phyloP scores from a whole-genome alignment of 2,329 filamentous ascomycete genomes.

The Aspergillus oerlinghausenensis region DNA sequence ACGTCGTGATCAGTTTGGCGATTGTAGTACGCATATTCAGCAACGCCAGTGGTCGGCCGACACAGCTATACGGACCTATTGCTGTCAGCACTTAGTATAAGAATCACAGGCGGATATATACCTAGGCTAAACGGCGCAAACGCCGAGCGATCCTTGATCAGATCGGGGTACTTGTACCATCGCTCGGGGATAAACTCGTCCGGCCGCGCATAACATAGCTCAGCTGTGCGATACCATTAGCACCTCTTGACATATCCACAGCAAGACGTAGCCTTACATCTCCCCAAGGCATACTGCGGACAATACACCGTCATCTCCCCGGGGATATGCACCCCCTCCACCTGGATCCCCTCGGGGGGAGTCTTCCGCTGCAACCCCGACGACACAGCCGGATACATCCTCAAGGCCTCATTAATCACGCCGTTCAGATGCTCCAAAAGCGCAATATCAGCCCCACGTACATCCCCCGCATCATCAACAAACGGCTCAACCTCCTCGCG shows the following conservation, averaged over 20 bases:
- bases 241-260: background rate
- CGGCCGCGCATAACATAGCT: conserved; percentile 24
- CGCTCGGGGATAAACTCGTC: conserved; percentile 24
- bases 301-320: conserved; percentile 18
- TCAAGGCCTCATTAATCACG: conserved; percentile 12
- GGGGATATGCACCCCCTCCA: conserved; percentile 14
- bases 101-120: background rate
- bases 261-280: conserved; percentile 15
- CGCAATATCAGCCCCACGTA: conserved; percentile 1
- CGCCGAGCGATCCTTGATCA: conserved; percentile 29
- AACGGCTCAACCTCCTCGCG: conserved; percentile 29
- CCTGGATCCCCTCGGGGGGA: conserved; percentile 14
- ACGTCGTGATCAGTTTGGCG: conserved; percentile 30
- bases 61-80: conserved; percentile 31
- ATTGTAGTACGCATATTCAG: conserved; percentile 34
- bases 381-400: conserved; percentile 10
- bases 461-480: background rate
- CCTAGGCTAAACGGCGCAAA: conserved; percentile 34
- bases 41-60: conserved; percentile 35
- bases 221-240: conserved; percentile 11
- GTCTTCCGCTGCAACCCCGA: conserved; percentile 7
- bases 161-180: conserved; percentile 31
- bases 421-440: conserved; percentile 12
- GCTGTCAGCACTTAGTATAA: background rate
- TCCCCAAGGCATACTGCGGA: conserved; percentile 19